Base-by-base conservation (phyloP, 371 early-diverging fungal species). In the Choanephora cucurbitarum region DNA sequence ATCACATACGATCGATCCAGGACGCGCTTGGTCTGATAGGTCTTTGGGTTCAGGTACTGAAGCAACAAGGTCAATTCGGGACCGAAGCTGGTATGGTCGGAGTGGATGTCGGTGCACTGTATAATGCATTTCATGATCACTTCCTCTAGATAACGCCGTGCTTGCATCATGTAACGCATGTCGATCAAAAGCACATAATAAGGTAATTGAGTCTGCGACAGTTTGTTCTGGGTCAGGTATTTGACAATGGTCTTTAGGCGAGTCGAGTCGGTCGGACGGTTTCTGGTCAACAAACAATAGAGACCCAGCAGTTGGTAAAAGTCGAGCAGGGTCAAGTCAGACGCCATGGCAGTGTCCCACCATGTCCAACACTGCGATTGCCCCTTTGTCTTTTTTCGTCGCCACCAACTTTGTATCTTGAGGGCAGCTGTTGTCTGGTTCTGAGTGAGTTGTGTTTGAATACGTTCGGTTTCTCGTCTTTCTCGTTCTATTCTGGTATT, bases 51-150 rank as follows among this genome's bases (percentile, higher is more conserved):
- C 23, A 84, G 54, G 54, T 63, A 82, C 11, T 78, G 71, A 45
- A 84, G 52, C 15, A 84, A 21, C 21, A 77, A 66, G 1, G 67
- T 78, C 19, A 84, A 67, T 60, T 84, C 84, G 21, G 77, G 67
- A 0, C 81, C 78, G 21, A 73, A 67, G 32, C 68, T 69, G 1
- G 67, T 53, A 3, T 58, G 50, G n/a, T 66, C 57, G 39, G 59
- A 46, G 52, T 8, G 45, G 55, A 22, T 7, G 28, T 28, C 28
- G 3, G 55, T 56, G 22, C 66, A 61, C 9, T 59, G 57, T 5
- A 44, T 34, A 11, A 73, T 59, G 21, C 70, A 74, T 53, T 65
- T 59, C 17, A 60, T 51, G 11, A 74, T 58, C 5, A 72, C 40
- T 0, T 31, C 8, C 21, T 62, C 44, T 8, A 78, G 33, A n/a